These are phyloP conservation scores for Hypoxylon fragiforme DNA, from an alignment of 495 filamentous ascomycete genomes.

Conservation along the genomic window DNA sequence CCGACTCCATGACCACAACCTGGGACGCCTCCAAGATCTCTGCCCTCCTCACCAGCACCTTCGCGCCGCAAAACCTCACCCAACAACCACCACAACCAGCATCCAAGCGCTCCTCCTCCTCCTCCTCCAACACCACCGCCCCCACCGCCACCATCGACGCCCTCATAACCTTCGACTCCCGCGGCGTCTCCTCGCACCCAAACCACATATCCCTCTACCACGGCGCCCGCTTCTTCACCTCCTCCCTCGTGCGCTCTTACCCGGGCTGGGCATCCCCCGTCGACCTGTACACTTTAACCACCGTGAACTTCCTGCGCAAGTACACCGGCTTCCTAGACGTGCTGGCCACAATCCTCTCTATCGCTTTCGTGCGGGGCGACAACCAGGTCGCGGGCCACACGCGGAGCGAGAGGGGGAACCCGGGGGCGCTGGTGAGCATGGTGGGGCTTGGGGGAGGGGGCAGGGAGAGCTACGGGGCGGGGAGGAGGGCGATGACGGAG, in stretches of 20 bases:
- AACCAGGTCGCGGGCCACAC: constrained; percentile 42
- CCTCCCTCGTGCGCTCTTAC: constrained; percentile 62
- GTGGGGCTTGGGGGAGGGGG: constrained; percentile 56
- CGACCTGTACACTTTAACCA: constrained; percentile 79
- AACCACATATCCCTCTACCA: constrained; percentile 89
- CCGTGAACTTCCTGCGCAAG: constrained; percentile 71
- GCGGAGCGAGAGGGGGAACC: constrained; percentile 45
- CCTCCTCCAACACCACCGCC: constrained; percentile 36
- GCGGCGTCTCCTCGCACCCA: constrained; percentile 80
- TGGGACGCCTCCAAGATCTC: constrained; percentile 76
- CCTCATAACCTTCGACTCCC: constrained; percentile 83
- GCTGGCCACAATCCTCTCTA: constrained; percentile 68
- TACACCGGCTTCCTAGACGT: constrained; percentile 78
- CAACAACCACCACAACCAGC: too few relatives aligned
- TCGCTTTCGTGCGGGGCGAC: too few relatives aligned
- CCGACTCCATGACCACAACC: constrained; percentile 77
- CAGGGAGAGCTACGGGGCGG: constrained; percentile 58
- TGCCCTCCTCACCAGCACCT: constrained; percentile 65
- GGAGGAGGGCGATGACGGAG: constrained; percentile 81
- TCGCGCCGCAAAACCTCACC: constrained; percentile 59
- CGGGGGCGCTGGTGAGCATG: constrained; percentile 67
- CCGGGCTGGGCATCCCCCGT: constrained; percentile 72
- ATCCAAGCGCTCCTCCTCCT: background rate
- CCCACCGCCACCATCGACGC: constrained; percentile 71
- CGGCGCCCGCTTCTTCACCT: constrained; percentile 74